Evolutionary conservation across 1,139 yeast genomes (phyloP), one percentile per base, ranked within the genome.

Genomic region (Blastobotrys aristatus): DNA sequence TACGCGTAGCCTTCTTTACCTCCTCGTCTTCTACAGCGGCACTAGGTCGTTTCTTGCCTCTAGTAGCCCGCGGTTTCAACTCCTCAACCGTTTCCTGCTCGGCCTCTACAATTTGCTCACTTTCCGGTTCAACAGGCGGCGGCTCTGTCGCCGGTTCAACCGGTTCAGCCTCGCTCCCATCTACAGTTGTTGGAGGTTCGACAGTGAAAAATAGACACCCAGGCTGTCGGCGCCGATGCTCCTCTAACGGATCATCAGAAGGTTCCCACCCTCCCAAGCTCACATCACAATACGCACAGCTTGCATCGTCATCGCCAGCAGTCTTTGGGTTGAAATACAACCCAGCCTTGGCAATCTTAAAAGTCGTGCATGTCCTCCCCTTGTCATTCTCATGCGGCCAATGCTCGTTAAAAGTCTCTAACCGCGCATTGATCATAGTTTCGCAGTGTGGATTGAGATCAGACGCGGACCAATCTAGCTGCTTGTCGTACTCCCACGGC

Each of bases 181-280:
- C 7, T 27, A 14, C 26, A 20, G 30, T 22, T 20, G 26, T 20
- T 10, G 36, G 37, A 2, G 11, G 7, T 22, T 30, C 40, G 7
- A 22, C 20, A 11, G 26, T 20, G n/a, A 74, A 69, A 47, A 79
- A 76, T 56, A 74, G 74, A 57, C 94, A 85, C 21, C 64, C 66
- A 0, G 72, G 70, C 6, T 70, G 65, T 51, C 80, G 68, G 32
- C 66, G 64, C 27, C 59, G 60, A 46, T 67, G 70, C 51, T 65
- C 70, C 27, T 43, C 54, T 2, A 75, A 53, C 0, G 94, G 94
- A 51, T 76, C 80, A 64, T 87, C 95, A 2, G 70, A 71, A 0
- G 67, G 64, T 53, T 79, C 87, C 95, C 95, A 87, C 3, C 80
- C 82, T 53, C 82, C 87, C 18, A 87, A 68, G 1, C 81, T 72